Evolutionary conservation across 345 rosid species (phyloP), one percentile per base, ranked within the genome.

Genomic region (Eucalyptus albens): DNA sequence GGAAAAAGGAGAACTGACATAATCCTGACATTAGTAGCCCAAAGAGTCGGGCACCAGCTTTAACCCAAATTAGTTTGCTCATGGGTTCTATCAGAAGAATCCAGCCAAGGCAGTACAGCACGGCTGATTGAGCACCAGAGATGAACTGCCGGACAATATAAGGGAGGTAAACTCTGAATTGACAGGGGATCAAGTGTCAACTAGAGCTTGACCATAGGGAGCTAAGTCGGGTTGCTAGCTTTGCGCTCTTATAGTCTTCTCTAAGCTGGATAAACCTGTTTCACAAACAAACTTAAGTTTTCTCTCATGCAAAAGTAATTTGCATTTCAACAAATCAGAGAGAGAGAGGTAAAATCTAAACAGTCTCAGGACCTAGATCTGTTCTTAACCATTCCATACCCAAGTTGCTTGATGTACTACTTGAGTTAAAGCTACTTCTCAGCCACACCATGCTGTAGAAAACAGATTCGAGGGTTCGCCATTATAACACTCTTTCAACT

Each of bases 171-270:
- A 77, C 47, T 10, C 83, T 77, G 83, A 45, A 65, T 44, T 27
- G 26, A 19, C 82, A 12, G 37, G 51, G 42, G 11, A 82, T 86
- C 62, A 24, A 47, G 60, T 29, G 86, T 94, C 91, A 96, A 90
- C 96, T 91, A 91, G 93, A 94, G 95, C 97, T 94, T 91, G 98
- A 91, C 97, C 95, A 96, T 56, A 98, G 89, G 29, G 97, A 94
- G 95, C 97, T 93, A 88, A 98, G 98, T 90, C 86, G 95, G n/a
- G 98, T 87, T 44, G 99, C 98, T 45, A 98, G 97, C 92, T 96
- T 98, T 53, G 98, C 98, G 88, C 98, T 96, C 93, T 97, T 98
- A 92, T 95, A 96, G 92, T 98, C 99, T 88, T 98, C 99, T 88
- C 99, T 92, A 67, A 98, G 97, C 91, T 96, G 98, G 88, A 98